Evolutionary conservation across 2,329 filamentous ascomycete genomes (phyloP).

Genomic region (Pyricularia grisea): DNA sequence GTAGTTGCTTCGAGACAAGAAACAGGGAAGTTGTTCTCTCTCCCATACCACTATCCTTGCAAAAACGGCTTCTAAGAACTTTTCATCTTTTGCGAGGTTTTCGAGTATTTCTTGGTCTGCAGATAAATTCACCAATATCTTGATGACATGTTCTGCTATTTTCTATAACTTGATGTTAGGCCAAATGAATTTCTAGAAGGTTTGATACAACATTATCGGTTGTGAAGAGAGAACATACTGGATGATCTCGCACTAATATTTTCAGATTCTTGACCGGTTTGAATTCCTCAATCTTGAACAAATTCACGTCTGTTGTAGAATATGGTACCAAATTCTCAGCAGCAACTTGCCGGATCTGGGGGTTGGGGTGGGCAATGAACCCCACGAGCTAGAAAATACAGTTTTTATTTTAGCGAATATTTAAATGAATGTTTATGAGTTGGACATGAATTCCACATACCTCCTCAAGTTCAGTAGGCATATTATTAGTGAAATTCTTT

Average conservation of each 20-base stretch:
- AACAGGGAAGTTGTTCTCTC: constrained; percentile 7
- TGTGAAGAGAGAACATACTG: constrained; percentile 41
- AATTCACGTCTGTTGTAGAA: constrained; percentile 57
- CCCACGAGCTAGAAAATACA: constrained; percentile 60
- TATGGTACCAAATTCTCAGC: constrained; percentile 82
- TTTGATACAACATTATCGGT: neutral
- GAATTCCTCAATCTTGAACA: constrained; percentile 78
- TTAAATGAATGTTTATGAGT: too few relatives aligned
- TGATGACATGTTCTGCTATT: constrained; percentile 88
- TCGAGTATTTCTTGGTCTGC: constrained; percentile 69
- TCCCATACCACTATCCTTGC: constrained; percentile 59
- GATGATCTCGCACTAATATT: constrained; percentile 73
- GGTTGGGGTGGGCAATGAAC: constrained; percentile 87
- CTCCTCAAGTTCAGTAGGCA: constrained; percentile 72
- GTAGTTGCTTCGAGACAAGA: constrained; percentile 3
- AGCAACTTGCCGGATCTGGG: constrained; percentile 78
- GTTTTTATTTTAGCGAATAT: neutral
- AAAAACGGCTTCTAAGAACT: constrained; percentile 68
- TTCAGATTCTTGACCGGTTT: constrained; percentile 81
- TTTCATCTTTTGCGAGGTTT: constrained; percentile 65
- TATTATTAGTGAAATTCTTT: constrained; percentile 24
- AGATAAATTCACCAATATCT: constrained; percentile 79
- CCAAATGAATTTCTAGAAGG: neutral
- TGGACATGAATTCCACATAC: constrained; percentile 28
- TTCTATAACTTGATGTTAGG: constrained; percentile 36